Evolutionary conservation across 129 eudicot species (phyloP).

Genomic region (Flaveria bidentis): DNA sequence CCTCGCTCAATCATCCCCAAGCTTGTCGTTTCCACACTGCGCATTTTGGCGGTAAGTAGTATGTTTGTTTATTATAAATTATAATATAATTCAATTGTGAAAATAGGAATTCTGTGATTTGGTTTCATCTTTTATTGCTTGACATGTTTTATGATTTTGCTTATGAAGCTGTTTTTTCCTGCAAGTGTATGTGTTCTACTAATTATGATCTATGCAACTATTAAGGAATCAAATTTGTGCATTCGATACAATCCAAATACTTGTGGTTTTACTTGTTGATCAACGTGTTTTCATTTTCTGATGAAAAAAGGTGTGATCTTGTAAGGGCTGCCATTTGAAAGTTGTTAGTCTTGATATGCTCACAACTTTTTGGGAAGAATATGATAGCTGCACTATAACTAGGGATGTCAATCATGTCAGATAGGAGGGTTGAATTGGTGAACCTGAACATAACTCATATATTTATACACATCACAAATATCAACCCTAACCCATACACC

Average conservation of each 20-base stretch:
- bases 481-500: not conserved
- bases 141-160: too few relatives aligned
- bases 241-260: too few relatives aligned
- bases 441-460: not conserved
- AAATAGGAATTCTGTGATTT: not conserved
- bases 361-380: not conserved
- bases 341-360: not conserved
- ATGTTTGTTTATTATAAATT: not conserved
- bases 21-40: slow-evolving; percentile 96
- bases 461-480: not conserved
- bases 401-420: too few relatives aligned
- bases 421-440: too few relatives aligned
- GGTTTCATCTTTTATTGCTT: not conserved
- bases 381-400: not conserved
- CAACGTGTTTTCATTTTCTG: not conserved
- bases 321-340: not conserved
- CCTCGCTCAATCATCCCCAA: slow-evolving; percentile 70
- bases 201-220: too few relatives aligned
- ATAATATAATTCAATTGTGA: not conserved
- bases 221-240: too few relatives aligned
- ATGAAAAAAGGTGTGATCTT: not conserved
- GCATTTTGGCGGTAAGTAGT: slow-evolving; percentile 85
- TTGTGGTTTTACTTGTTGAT: too few relatives aligned
- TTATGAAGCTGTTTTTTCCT: too few relatives aligned
- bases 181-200: too few relatives aligned